These are phyloP conservation scores for Aurantiochytrium sp. DNA, from an alignment of 108 stramenopile genomes.

Conservation along the genomic window DNA sequence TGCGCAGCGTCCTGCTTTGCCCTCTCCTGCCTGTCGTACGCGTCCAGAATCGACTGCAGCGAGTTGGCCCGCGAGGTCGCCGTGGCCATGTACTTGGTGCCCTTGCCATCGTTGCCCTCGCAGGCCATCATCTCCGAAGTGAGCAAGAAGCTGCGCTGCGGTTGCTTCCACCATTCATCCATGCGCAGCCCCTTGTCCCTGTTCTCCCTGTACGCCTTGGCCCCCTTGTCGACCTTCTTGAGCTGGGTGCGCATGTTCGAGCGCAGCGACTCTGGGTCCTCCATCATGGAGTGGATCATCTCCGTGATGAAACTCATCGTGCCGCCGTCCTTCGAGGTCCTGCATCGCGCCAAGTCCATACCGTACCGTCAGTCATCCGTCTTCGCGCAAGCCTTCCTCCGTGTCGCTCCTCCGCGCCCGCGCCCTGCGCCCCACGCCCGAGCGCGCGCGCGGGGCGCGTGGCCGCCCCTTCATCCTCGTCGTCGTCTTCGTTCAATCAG, in stretches of 20 bases:
- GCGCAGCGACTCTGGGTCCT: neutral
- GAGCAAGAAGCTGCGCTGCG: neutral
- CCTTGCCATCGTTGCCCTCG: neutral
- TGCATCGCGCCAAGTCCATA: too few species aligned
- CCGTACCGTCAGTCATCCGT: too few species aligned
- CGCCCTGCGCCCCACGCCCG: too few species aligned
- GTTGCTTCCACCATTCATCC: neutral
- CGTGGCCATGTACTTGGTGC: slow-evolving; percentile 24
- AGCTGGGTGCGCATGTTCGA: neutral
- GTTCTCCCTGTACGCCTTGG: neutral
- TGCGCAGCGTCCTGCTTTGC: neutral
- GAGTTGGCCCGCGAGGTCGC: neutral
- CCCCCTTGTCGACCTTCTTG: neutral
- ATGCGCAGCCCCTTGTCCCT: neutral
- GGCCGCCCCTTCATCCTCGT: too few species aligned
- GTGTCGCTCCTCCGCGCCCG: too few species aligned
- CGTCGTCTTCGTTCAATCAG: too few species aligned
- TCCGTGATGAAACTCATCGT: slow-evolving; percentile 28
- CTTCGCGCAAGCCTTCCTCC: too few species aligned
- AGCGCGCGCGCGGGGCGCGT: too few species aligned
- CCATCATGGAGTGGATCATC: neutral
- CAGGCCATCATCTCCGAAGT: neutral
- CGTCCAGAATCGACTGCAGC: neutral
- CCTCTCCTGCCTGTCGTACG: neutral
- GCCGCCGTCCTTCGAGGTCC: too few species aligned